Evolutionary conservation across 768 basidiomycete genomes (phyloP).

Genomic region (Agrocybe pediades): DNA sequence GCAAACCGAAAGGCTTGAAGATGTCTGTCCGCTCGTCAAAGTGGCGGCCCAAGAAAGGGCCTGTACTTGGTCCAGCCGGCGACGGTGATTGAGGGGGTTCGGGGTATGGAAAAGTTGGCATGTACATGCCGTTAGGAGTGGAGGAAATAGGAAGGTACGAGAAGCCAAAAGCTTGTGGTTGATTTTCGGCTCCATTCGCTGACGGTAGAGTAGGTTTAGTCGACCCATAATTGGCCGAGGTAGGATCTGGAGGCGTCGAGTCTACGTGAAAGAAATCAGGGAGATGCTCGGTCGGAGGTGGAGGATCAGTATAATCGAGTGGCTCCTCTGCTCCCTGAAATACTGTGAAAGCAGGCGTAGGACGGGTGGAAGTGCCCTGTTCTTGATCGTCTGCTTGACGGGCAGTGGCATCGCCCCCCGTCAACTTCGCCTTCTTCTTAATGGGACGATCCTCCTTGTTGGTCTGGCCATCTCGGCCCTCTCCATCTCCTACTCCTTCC

Average conservation of each 20-base stretch:
- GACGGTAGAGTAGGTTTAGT: conserved; percentile 28
- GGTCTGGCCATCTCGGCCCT: conserved; percentile 38
- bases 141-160: conserved; percentile 52
- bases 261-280: conserved; percentile 51
- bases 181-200: conserved; percentile 52
- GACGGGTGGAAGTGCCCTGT: conserved; percentile 8
- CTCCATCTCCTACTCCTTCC: conserved; percentile 38
- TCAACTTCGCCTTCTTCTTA: conserved; percentile 55
- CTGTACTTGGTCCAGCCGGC: conserved; percentile 38
- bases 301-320: conserved; percentile 39
- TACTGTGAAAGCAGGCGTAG: conserved; percentile 16
- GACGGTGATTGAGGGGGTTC: conserved; percentile 62
- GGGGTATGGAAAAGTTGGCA: conserved; percentile 51
- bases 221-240: conserved; percentile 9
- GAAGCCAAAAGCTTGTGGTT: conserved; percentile 54
- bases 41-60: conserved; percentile 25
- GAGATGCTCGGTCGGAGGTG: conserved; percentile 52
- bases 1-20: conserved; percentile 48
- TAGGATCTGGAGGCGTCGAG: conserved; percentile 35
- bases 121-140: conserved; percentile 48
- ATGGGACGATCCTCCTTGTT: conserved; percentile 41
- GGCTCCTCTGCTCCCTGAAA: conserved; percentile 21
- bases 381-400: conserved; percentile 16
- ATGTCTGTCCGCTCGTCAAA: conserved; percentile 42
- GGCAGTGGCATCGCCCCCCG: neutral